Evolutionary conservation across 2,329 filamentous ascomycete species (phyloP), one percentile per base, ranked within the genome.

Genomic region (Biscogniauxia marginata): DNA sequence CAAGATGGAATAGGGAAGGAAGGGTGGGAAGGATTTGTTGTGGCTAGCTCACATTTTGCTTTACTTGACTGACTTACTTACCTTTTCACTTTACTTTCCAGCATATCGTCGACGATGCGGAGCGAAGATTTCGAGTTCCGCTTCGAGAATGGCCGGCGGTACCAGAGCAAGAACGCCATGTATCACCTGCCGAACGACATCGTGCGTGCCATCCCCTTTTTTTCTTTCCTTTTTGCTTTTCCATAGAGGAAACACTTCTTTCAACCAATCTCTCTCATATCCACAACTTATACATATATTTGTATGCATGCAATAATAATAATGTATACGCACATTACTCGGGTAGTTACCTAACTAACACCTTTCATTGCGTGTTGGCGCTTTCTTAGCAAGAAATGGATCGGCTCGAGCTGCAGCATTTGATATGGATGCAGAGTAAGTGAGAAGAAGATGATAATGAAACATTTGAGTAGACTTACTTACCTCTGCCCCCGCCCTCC

Each of bases 111-210:
- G 4, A 60, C 61, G 16, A 23, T 63, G 54, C 54, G 56, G 22
- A 57, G 50, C 22, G 45, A 16, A 13, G 50, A 58, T 22, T 57
- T 58, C 44, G 46, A 58, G 23, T 62, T 62, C 46, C 50, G 54
- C 53, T 63, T 54, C 39, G 53, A 63, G 25, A 24, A 60, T 44
- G 61, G 61, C 3, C 45, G 61, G 18, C 52, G 61, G 39, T 63
- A 63, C 45, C 61, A 63, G 52, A 57, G 55, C 30, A 23, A 59
- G 18, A 63, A 62, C 44, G 57, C 53, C 34, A 57, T 54, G 25
- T 63, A 63, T 34, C 61, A 60, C 25, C 44, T 63, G 20, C 61
- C 61, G 19, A 63, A 63, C 51, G 61, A 63, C 22, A 55, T 62
- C 19, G 60, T 62, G 59, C 11, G 55, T 20, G 21, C 1, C 18